These are phyloP conservation scores for Geranomyces variabilis DNA, from an alignment of 192 early-diverging fungal genomes.

Conservation along the genomic window DNA sequence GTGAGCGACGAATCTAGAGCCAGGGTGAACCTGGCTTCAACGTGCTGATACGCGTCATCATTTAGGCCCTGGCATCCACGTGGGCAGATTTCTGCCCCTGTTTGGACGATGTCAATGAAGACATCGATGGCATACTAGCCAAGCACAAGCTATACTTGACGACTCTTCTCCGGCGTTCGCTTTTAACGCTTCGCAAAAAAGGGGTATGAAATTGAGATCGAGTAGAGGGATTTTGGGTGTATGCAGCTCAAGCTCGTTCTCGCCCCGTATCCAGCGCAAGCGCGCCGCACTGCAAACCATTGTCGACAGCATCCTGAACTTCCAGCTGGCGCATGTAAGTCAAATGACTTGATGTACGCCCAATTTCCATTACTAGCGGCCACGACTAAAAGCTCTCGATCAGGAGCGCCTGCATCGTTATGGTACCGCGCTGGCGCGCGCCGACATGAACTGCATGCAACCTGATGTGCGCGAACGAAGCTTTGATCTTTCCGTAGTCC, in stretches of 20 bases:
- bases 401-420: conserved; percentile 35
- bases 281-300: conserved; percentile 55
- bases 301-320: conserved; percentile 69
- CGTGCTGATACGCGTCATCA: not conserved
- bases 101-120: conserved; percentile 61
- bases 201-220: too few relatives aligned
- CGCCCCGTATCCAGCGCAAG: not conserved
- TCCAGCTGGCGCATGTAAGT: conserved; percentile 47
- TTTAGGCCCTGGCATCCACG: conserved; percentile 84
- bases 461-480: conserved; percentile 9
- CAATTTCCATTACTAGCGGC: not conserved
- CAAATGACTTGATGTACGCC: not conserved
- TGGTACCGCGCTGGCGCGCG: conserved; percentile 39
- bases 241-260: not conserved
- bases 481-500: conserved; percentile 24
- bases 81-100: conserved; percentile 78
- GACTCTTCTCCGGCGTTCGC: conserved; percentile 56
- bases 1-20: conserved; percentile 48
- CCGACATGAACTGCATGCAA: not conserved
- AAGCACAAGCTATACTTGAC: conserved; percentile 78
- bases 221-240: too few relatives aligned
- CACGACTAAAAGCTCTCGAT: conserved; percentile 51
- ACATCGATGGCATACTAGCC: conserved; percentile 79
- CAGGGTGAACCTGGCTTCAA: not conserved
- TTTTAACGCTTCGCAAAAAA: not conserved